A percentile compares a stretch with the other conserved stretches of the same genome.
These are phyloP conservation scores for Yarrowia phangngaensis DNA, from an alignment of 805 yeast species.

Conservation along the genomic window DNA sequence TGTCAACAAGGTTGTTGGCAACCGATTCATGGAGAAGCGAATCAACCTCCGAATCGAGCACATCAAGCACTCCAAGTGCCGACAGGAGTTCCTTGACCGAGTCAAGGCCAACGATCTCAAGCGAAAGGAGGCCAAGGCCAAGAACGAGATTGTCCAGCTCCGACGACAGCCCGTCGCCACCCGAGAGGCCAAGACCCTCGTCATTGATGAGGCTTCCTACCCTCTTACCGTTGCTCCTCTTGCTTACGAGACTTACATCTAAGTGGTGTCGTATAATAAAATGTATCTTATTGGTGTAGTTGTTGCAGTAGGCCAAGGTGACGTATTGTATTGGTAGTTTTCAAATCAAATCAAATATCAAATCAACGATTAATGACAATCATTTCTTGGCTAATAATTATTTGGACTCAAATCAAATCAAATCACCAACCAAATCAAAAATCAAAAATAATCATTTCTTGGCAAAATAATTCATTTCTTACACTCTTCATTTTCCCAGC, in stretches of 20 bases:
- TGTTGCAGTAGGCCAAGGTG: neutral
- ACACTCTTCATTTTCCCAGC: no score
- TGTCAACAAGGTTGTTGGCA: slow-evolving; percentile 96
- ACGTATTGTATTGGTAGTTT: no score
- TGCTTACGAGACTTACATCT: slow-evolving; percentile 99
- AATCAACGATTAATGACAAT: no score
- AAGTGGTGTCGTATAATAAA: slow-evolving; percentile 40
- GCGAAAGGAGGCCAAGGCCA: slow-evolving; percentile 90
- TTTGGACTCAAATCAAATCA: no score
- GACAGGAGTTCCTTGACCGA: slow-evolving; percentile 98
- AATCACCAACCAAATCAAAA: no score
- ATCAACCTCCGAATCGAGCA: slow-evolving; percentile 98
- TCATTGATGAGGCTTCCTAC: slow-evolving; percentile 66
- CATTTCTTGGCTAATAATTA: no score
- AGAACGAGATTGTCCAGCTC: slow-evolving; percentile 84
- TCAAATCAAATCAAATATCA: no score
- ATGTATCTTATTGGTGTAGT: slow-evolving; percentile 8
- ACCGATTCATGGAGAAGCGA: slow-evolving; percentile 99
- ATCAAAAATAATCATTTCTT: no score
- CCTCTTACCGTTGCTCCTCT: slow-evolving; percentile 99
- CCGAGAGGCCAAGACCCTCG: slow-evolving; percentile 83
- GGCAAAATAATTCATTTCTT: no score
- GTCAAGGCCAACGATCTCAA: slow-evolving; percentile 94
- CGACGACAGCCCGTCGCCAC: slow-evolving; percentile 99
- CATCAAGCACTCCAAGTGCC: slow-evolving; percentile 99